Base-by-base conservation (phyloP, 1,284 basidiomycete genomes). In the Limonomyces culmigenus region DNA sequence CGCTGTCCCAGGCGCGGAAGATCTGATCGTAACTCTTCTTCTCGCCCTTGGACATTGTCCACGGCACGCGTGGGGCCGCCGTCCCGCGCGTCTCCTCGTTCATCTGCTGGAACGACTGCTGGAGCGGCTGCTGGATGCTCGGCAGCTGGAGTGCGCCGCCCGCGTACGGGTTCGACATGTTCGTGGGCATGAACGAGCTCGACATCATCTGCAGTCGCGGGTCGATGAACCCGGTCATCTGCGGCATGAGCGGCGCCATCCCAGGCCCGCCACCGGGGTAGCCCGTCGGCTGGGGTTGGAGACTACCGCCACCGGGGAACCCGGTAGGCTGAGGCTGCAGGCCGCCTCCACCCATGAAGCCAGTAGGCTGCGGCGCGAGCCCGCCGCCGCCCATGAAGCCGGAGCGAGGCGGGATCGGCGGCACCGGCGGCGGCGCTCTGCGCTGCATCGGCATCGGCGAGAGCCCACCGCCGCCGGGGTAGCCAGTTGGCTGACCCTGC, bases 21-120 rank as follows among this genome's bases (percentile, higher is more conserved):
- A 97, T 93, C 51, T 85, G 73, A 54, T 97, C 89, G 51, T 98
- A 98, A 47, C 80, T 83, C 65, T 96, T 96, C 65, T 91, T 91
- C 63, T 99, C 93, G 27, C 78, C 74, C 53, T 85, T 84, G 15
- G 75, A 77, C 39, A 97, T 61, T 0, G 77, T 70, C 93, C 95
- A 99, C 0, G 88, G 77, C 17, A 97, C 67, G 48, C 74, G 77
- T 16, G 85, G 85, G 12, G 74, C 63, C 2, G 70, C 58, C 23
- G 73, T 70, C 1, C 83, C 77, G 4, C 76, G 68, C 40, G 77
- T 69, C 37, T 74, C 59, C 53, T 86, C 74, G 50, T 85, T 84
- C 44, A 78, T 69, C 47, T 85, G 77, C 54, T 81, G 75, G 53
- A 88, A 75, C 19, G 72, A 75, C 49, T 85, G 78, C 50, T 83